These are phyloP conservation scores for Beta corolliflora DNA, from an alignment of 179 eudicot genomes.

Conservation along the genomic window DNA sequence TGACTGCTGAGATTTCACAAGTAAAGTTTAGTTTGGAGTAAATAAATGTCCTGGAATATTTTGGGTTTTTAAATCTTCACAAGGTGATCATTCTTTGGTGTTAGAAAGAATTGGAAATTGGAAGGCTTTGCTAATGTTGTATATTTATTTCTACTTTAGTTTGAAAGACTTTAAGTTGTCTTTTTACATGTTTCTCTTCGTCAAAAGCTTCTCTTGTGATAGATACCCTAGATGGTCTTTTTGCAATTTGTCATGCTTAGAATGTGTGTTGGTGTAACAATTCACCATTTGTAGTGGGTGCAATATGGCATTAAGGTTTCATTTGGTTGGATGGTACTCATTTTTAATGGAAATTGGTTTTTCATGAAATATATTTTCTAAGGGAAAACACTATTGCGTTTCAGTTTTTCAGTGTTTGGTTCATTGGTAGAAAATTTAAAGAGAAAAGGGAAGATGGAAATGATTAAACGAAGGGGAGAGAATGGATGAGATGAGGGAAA, in stretches of 20 bases:
- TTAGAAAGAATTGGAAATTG: background rate
- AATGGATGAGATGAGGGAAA: background rate
- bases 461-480: background rate
- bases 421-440: background rate
- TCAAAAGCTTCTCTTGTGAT: background rate
- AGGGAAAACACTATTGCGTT: background rate
- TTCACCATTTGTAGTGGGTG: background rate
- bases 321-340: background rate
- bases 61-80: background rate
- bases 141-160: background rate
- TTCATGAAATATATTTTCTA: background rate
- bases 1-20: background rate
- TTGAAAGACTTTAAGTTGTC: background rate
- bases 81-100: background rate
- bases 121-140: background rate
- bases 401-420: background rate
- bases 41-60: background rate
- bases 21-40: background rate
- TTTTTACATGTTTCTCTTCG: background rate
- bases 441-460: background rate
- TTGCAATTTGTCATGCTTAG: background rate
- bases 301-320: background rate
- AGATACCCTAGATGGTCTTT: background rate
- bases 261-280: background rate
- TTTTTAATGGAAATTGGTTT: background rate